Evolutionary conservation across 352 stramenopile genomes (phyloP).

Genomic region (Lagenidium giganteum): DNA sequence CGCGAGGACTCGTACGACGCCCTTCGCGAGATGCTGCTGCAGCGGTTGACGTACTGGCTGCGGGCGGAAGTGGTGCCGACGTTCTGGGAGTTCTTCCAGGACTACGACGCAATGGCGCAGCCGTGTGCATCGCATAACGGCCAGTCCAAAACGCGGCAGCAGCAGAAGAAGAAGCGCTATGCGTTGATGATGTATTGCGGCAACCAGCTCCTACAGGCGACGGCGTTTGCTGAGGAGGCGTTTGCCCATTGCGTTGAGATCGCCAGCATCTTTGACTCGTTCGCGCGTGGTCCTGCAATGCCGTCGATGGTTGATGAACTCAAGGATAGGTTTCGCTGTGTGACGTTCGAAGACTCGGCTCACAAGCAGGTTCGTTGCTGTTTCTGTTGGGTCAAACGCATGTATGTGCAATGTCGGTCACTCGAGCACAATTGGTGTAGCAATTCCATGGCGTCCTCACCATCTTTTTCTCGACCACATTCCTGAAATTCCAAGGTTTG

Average conservation of each 20-base stretch:
- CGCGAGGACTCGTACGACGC: conserved; percentile 21
- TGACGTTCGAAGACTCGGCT: conserved; percentile 44
- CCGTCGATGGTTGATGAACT: conserved; percentile 47
- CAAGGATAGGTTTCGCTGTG: conserved; percentile 32
- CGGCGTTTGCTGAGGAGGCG: conserved; percentile 68
- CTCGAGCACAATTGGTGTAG: conserved; percentile 8
- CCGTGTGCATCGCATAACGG: too few species aligned
- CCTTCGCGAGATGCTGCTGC: conserved; percentile 52
- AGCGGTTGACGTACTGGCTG: conserved; percentile 60
- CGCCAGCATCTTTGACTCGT: conserved; percentile 43
- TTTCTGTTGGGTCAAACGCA: too few species aligned
- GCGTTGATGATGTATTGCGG: conserved; percentile 39
- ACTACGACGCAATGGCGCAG: conserved; percentile 15
- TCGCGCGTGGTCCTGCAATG: neutral
- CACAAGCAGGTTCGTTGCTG: conserved; percentile 15
- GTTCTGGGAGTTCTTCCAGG: conserved; percentile 63
- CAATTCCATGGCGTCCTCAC: conserved; percentile 56
- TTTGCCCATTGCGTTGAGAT: conserved; percentile 67
- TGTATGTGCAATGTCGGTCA: too few species aligned
- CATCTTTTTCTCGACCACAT: conserved; percentile 71
- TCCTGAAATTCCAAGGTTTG: conserved; percentile 48
- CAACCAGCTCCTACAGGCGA: conserved; percentile 59
- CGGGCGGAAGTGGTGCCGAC: conserved; percentile 48
- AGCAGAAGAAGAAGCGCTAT: conserved; percentile 16
- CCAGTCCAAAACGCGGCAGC: conserved; percentile 4